Percentiles rank a stretch among this genome's conserved stretches.
phyloP scores from a whole-genome alignment of 306 rosid genomes.

The Ochetophila trinervis region DNA sequence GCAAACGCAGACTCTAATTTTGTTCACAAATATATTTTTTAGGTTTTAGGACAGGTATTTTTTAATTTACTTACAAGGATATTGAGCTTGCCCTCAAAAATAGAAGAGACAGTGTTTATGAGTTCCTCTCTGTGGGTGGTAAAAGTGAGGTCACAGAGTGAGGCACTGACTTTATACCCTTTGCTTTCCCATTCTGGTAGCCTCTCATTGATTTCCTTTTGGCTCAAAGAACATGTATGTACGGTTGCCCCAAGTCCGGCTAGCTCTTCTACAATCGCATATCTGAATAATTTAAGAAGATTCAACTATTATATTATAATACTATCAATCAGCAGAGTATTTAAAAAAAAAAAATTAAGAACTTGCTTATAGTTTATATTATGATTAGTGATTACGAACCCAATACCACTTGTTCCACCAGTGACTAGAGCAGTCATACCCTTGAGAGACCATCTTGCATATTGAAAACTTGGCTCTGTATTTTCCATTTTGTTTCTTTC shows the following conservation, averaged over 20 bases:
- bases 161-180: constrained; percentile 39
- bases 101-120: constrained; percentile 28
- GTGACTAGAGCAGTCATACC: constrained; percentile 52
- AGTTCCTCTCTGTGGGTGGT: constrained; percentile 33
- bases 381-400: constrained; percentile 11
- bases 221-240: constrained; percentile 41
- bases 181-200: constrained; percentile 36
- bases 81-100: constrained; percentile 40
- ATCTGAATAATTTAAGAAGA: too few species aligned
- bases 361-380: too few species aligned
- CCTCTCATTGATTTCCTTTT: constrained; percentile 25
- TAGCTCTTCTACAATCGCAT: constrained; percentile 47
- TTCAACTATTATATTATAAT: too few species aligned
- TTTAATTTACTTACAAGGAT: constrained; percentile 50
- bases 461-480: constrained; percentile 17
- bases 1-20: too few species aligned
- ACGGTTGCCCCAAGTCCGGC: constrained; percentile 44
- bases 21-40: too few species aligned
- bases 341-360: neutral
- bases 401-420: constrained; percentile 50
- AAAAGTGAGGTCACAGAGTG: constrained; percentile 36
- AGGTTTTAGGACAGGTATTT: too few species aligned
- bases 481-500: constrained; percentile 12
- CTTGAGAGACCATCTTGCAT: constrained; percentile 46
- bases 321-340: too few species aligned